These are phyloP conservation scores for Yarrowia keelungensis DNA, from an alignment of 805 yeast species.

Conservation along the genomic window DNA sequence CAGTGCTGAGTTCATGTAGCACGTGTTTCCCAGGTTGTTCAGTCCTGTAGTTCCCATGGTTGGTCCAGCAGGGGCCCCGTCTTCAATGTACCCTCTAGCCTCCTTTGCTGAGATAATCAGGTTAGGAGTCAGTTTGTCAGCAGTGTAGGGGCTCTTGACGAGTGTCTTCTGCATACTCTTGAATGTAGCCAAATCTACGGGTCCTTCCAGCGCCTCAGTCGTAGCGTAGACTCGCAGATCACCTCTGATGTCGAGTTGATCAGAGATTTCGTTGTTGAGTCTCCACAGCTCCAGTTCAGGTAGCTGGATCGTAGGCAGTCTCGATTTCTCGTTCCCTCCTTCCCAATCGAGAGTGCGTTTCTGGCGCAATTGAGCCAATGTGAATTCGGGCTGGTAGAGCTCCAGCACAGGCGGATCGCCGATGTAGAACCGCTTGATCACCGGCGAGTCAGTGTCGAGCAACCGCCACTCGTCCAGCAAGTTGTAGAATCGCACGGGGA, in stretches of 20 bases:
- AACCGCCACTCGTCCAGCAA: constrained; percentile 15
- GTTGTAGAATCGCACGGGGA: constrained; percentile 5
- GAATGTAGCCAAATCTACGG: constrained; percentile 24
- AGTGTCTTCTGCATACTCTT: constrained; percentile 12
- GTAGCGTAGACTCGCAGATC: constrained; percentile 20
- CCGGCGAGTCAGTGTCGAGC: constrained; percentile 9
- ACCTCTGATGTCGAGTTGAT: constrained; percentile 15
- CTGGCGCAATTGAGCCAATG: constrained; percentile 19
- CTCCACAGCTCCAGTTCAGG: not conserved
- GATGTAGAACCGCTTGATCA: constrained; percentile 15
- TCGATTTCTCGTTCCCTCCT: not conserved
- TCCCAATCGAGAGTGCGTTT: constrained; percentile 29
- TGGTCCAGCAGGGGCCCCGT: constrained; percentile 4
- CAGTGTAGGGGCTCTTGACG: not conserved
- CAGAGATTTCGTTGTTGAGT: not conserved
- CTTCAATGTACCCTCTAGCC: constrained; percentile 30
- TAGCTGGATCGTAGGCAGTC: constrained; percentile 15
- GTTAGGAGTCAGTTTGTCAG: constrained; percentile 4
- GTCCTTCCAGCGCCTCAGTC: not conserved
- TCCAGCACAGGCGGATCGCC: constrained; percentile 16
- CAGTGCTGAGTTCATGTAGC: constrained; percentile 93
- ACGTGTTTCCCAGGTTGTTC: constrained; percentile 83
- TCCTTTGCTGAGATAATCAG: constrained; percentile 8
- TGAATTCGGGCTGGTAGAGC: constrained; percentile 21
- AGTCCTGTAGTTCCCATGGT: constrained; percentile 63